Percentiles rank a stretch among this genome's conserved stretches.
phyloP scores from a whole-genome alignment of 139 green algal species.

The Diplosphaera chodatii region DNA sequence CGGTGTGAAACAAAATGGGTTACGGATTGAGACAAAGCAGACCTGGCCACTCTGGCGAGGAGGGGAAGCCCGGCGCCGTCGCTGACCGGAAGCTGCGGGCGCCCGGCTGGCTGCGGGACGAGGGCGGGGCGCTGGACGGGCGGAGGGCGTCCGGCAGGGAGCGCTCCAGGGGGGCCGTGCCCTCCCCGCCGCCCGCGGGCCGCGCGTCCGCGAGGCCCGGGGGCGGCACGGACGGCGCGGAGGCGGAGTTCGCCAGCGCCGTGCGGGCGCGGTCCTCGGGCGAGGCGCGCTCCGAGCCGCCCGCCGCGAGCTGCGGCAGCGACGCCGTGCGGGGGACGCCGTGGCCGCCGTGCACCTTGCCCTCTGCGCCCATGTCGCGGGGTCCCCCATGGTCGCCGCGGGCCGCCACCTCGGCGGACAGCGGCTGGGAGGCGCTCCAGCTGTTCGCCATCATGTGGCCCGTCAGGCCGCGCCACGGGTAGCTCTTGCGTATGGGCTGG shows the following conservation, averaged over 20 bases:
- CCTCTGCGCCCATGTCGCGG: no score
- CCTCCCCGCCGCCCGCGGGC: no score
- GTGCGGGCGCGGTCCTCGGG: neutral
- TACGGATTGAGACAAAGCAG: neutral
- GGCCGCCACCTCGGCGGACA: neutral
- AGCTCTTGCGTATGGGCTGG: neutral
- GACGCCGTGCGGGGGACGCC: neutral
- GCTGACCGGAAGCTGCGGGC: neutral
- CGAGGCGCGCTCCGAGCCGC: neutral
- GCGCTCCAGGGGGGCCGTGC: no score
- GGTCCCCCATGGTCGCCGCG: no score
- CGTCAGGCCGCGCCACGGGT: neutral
- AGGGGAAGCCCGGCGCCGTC: neutral
- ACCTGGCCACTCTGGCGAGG: neutral
- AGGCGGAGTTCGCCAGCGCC: neutral
- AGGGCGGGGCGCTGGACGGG: no score
- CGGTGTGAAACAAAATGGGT: neutral
- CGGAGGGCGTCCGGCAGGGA: no score
- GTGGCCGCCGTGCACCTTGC: neutral
- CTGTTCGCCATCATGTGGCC: neutral
- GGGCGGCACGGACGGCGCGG: neutral
- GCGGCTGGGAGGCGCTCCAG: neutral
- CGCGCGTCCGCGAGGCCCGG: neutral
- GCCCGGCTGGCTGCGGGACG: no score
- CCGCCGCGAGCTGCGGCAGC: neutral